phyloP scores from a whole-genome alignment of 805 yeast species.

The Kazachstania taianensis region DNA sequence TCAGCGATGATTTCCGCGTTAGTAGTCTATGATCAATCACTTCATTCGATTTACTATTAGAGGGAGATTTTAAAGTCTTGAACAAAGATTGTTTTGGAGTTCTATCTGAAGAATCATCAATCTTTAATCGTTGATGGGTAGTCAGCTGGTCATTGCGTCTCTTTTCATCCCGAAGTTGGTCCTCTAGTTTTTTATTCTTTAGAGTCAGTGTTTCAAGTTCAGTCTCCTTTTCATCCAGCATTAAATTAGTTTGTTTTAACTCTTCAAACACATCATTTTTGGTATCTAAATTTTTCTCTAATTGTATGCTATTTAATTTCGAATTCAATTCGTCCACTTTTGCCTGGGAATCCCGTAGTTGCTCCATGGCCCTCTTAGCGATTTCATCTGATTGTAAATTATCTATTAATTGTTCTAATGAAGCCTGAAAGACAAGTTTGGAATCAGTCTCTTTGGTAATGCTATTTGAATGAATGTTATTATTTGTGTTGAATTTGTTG shows the following conservation, averaged over 20 bases:
- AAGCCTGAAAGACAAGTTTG: slow-evolving; percentile 62
- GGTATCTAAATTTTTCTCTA: slow-evolving; percentile 28
- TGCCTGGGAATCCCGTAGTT: slow-evolving; percentile 36
- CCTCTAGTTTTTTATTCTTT: slow-evolving; percentile 51
- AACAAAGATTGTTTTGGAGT: slow-evolving; percentile 7
- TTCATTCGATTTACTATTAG: no score
- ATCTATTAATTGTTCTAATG: slow-evolving; percentile 62
- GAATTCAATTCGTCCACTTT: slow-evolving; percentile 35
- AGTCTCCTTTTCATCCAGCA: slow-evolving; percentile 48
- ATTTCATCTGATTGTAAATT: slow-evolving; percentile 77
- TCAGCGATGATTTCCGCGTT: slow-evolving; percentile 1
- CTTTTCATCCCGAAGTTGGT: slow-evolving; percentile 29
- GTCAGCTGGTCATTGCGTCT: slow-evolving; percentile 13
- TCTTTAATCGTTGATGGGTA: slow-evolving; percentile 12
- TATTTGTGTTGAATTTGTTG: slow-evolving; percentile 50
- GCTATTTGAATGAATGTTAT: slow-evolving; percentile 29
- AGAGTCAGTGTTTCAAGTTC: slow-evolving; percentile 44
- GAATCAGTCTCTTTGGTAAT: slow-evolving; percentile 7
- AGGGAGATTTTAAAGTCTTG: no score
- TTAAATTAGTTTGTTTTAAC: slow-evolving; percentile 50
- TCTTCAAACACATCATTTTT: slow-evolving; percentile 45
- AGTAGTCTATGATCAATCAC: no score
- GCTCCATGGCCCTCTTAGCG: slow-evolving; percentile 67
- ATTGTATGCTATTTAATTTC: slow-evolving; percentile 14
- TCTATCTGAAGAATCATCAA: slow-evolving; percentile 12